These are phyloP conservation scores for Suillus fuscotomentosus DNA, from an alignment of 768 basidiomycete genomes.

Conservation along the genomic window DNA sequence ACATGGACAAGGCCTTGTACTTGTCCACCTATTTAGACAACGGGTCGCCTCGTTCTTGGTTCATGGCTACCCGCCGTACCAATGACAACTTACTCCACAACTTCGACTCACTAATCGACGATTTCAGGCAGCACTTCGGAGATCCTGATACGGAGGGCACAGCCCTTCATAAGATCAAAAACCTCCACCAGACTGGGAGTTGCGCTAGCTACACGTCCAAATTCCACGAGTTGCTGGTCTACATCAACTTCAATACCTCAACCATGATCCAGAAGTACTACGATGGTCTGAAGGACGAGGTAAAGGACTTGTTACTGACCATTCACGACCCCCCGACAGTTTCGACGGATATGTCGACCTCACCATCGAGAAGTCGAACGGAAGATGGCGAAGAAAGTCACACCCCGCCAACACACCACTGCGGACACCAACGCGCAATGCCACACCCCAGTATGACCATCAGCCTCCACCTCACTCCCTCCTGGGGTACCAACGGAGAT, in stretches of 20 bases:
- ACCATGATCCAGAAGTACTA: conserved; percentile 33
- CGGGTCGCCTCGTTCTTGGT: conserved; percentile 33
- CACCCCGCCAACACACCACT: too few relatives aligned
- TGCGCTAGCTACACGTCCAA: conserved; percentile 24
- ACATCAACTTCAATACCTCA: conserved; percentile 7
- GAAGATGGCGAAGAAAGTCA: neutral
- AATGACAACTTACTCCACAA: conserved; percentile 20
- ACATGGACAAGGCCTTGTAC: conserved; percentile 27
- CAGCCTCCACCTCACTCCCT: neutral
- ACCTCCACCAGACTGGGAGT: conserved; percentile 31
- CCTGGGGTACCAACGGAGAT: conserved; percentile 31
- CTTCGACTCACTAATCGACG: conserved; percentile 20
- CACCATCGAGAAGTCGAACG: conserved; percentile 19
- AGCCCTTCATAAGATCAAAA: conserved; percentile 27
- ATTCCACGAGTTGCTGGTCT: conserved; percentile 24
- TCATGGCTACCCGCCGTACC: conserved; percentile 17
- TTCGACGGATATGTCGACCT: conserved; percentile 20
- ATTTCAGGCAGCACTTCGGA: conserved; percentile 20
- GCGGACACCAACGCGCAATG: accelerated
- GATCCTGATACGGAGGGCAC: conserved; percentile 25
- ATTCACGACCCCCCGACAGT: conserved; percentile 14
- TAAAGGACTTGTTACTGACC: conserved; percentile 19
- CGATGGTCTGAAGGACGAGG: conserved; percentile 24
- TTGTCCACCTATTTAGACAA: conserved; percentile 29
- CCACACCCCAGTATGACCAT: neutral